Percentiles rank a stretch among this genome's conserved stretches.
These are phyloP conservation scores for Pilatotrama ljubarskyi DNA, from an alignment of 768 basidiomycete genomes.

Conservation along the genomic window DNA sequence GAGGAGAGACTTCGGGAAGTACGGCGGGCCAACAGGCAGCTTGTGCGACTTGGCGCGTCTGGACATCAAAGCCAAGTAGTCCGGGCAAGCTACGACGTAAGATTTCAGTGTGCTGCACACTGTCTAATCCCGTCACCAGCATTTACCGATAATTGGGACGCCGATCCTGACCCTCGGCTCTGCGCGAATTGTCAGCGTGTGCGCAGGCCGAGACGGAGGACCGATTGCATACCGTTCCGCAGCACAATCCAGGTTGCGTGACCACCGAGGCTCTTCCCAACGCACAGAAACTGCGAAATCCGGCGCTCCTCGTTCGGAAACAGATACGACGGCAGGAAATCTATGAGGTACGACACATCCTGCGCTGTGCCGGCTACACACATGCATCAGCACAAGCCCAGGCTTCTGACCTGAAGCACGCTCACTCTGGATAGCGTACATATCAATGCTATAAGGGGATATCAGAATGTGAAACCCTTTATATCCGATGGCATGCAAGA, in stretches of 20 bases:
- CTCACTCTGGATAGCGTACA: conserved; percentile 49
- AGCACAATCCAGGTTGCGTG: conserved; percentile 80
- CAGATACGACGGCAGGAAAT: conserved; percentile 72
- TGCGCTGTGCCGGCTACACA: conserved; percentile 59
- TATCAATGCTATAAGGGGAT: conserved; percentile 39
- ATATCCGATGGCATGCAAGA: not conserved
- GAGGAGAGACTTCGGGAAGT: conserved; percentile 56
- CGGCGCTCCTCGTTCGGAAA: conserved; percentile 65
- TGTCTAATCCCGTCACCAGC: not conserved
- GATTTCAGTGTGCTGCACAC: conserved; percentile 23
- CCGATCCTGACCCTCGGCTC: conserved; percentile 46
- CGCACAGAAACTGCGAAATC: conserved; percentile 68
- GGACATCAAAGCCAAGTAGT: conserved; percentile 58
- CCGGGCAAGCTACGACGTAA: conserved; percentile 70
- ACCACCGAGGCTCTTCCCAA: conserved; percentile 81
- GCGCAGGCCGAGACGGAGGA: not conserved
- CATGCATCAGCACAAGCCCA: not conserved
- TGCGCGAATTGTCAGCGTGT: conserved; percentile 15
- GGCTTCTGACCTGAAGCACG: not conserved
- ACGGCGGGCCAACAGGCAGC: conserved; percentile 48
- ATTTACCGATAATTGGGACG: conserved; percentile 40
- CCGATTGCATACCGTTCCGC: conserved; percentile 38
- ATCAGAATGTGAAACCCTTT: not conserved
- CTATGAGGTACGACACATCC: conserved; percentile 81
- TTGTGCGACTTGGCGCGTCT: conserved; percentile 50